Percentiles rank a stretch among this genome's conserved stretches.
Evolutionary conservation across 306 rosid genomes (phyloP).

Genomic region (Rosa multiflora): DNA sequence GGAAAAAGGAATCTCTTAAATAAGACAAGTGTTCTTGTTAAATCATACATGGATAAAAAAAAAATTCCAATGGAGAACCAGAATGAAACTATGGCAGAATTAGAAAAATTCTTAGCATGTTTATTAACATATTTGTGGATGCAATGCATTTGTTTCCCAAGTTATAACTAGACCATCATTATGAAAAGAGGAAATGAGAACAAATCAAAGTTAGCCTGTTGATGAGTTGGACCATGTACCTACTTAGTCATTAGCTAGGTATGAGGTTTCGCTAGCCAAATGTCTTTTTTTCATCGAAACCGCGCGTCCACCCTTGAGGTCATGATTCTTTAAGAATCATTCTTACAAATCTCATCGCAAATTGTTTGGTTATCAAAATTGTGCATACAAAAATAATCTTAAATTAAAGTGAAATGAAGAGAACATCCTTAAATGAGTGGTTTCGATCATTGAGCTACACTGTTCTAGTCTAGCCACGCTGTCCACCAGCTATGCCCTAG

Average conservation of each 20-base stretch:
- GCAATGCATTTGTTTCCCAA: neutral
- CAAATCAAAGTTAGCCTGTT: neutral
- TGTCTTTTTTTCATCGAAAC: neutral
- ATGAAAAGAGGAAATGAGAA: no score
- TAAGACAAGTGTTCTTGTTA: conserved; percentile 15
- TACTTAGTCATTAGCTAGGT: neutral
- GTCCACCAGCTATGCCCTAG: neutral
- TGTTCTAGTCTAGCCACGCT: conserved; percentile 10
- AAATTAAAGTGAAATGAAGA: neutral
- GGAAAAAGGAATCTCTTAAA: conserved; percentile 17
- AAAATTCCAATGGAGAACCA: neutral
- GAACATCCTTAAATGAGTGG: neutral
- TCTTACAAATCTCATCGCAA: neutral
- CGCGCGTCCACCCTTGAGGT: neutral
- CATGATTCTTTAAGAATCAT: neutral
- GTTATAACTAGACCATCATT: no score
- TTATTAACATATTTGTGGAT: neutral
- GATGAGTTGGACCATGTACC: neutral
- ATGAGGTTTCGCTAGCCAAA: neutral
- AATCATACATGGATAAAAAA: neutral
- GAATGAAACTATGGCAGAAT: neutral
- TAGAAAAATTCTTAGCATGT: neutral
- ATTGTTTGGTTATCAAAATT: no score
- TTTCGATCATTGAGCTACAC: neutral
- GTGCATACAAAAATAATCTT: neutral